Base-by-base conservation (phyloP, 768 basidiomycete genomes). In the Rhodotorula diobovata region DNA sequence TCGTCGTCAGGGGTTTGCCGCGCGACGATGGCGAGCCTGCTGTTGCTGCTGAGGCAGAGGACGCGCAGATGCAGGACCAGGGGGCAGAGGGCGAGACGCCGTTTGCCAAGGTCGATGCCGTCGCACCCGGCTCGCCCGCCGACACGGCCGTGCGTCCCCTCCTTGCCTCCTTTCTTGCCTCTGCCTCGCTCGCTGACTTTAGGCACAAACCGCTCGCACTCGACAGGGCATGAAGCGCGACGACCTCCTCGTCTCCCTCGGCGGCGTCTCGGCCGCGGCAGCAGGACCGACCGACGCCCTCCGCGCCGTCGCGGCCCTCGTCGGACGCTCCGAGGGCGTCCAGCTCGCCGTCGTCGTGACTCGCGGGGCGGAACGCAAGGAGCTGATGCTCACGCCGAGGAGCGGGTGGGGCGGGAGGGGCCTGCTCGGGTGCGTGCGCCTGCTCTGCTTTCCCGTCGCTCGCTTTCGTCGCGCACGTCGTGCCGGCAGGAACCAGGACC, bases 111-210 rank as follows among this genome's bases (percentile, higher is more conserved):
- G 90, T 96, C 14, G 87, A 94, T 71, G 86, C 84, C 7, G 89
- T 96, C 39, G 87, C 90, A 2, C 87, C 89, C 2, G 84, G 82
- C 4, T 90, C 91, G 80, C 94, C 94, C 11, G 92, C 94, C 46
- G 85, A 87, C 16, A 83, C 87, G 74, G 90, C 94, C 59, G 94
- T 96, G 76, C 73, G 85, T 80, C 7, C 43, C 3, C 32, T 6
- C 11, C 8, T 79, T 48, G 15, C 39, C 41, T 15, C 32, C 50
- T 35, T 9, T 68, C 39, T 28, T 57, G 45, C 50, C 63, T 34
- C 12, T 20, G 0, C 55, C 56, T 48, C 34, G 2, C 48, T n/a
- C 58, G 14, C 28, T 30, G 32, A 50, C 45, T 75, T 57, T 50
- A 50, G n/a, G n/a, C n/a, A n/a, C n/a, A n/a, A 18, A 43, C 41